These are phyloP conservation scores for Trebouxia sp. DNA, from an alignment of 139 green algal species.

Conservation along the genomic window DNA sequence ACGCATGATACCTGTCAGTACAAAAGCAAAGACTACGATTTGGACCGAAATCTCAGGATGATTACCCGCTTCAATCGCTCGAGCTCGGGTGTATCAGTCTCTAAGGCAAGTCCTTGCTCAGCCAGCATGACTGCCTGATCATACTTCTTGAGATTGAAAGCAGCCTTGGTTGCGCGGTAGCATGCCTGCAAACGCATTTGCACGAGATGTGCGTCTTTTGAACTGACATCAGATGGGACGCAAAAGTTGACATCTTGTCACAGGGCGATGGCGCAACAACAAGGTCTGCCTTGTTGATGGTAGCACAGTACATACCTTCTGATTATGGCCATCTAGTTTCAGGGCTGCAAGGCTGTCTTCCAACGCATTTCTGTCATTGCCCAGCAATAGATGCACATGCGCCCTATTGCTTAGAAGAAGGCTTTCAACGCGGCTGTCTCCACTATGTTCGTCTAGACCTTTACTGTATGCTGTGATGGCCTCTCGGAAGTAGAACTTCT, in stretches of 20 bases:
- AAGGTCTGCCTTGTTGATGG: no score
- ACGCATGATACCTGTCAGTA: no score
- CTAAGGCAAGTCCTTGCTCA: slow-evolving; percentile 52
- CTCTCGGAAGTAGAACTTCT: slow-evolving; percentile 76
- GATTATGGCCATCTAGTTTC: slow-evolving; percentile 67
- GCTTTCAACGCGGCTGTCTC: slow-evolving; percentile 43
- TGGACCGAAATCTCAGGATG: not conserved
- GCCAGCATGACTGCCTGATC: slow-evolving; percentile 54
- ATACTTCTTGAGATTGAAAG: slow-evolving; percentile 63
- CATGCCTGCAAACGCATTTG: slow-evolving; percentile 55
- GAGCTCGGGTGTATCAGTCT: slow-evolving; percentile 67
- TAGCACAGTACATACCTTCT: no score
- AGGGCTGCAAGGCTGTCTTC: slow-evolving; percentile 56
- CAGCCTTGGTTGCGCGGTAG: slow-evolving; percentile 75
- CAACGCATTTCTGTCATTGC: slow-evolving; percentile 77
- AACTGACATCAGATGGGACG: no score
- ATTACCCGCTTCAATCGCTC: slow-evolving; percentile 39
- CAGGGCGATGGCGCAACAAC: no score
- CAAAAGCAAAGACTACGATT: not conserved
- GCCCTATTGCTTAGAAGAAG: slow-evolving; percentile 74
- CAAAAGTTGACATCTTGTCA: no score
- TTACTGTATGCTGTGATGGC: slow-evolving; percentile 75
- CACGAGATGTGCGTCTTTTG: no score
- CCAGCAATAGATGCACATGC: slow-evolving; percentile 78
- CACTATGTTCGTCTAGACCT: slow-evolving; percentile 51